Base-by-base conservation (phyloP, 2,329 filamentous ascomycete genomes). In the Colletotrichum sp. region DNA sequence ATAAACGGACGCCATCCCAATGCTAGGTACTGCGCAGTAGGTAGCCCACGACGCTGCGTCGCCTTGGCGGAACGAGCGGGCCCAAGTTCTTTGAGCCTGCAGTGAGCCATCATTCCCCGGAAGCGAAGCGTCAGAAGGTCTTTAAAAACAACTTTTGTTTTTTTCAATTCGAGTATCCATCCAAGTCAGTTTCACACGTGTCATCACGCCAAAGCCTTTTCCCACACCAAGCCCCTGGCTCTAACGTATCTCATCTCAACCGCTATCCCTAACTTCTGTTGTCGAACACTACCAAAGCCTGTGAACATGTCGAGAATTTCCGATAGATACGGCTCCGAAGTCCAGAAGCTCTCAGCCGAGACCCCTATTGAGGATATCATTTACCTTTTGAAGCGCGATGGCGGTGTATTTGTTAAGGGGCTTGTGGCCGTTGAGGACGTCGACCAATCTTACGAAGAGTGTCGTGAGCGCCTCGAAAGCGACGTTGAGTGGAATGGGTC, bases 401-500 rank as follows among this genome's bases (percentile, higher is more conserved):
- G 72, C 5, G 72, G 72, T 32, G 72, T 75, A 8, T 72, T 75
- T n/a, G 34, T 75, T 39, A 62, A 63, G 16, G 36, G n/a, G 5
- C 52, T 75, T 7, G 30, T 75, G 6, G 26, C 22, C 24, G 68
- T 67, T 13, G 60, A 36, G 36, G 62, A 72, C 24, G 68, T 75
- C 8, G 73, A 72, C n/a, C 26, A 65, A 32, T 44, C 70, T 22
- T 63, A 57, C 8, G 70, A 68, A n/a, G 69, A 73, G 32, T 72
- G 69, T 16, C 69, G 73, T 24, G 63, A 75, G 32, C 69, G 70
- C 39, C 68, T 75, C 4, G 63, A 75, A 10, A 75, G 39, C 28
- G 73, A 75, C 24, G 70, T 65, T 5, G 73, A 75, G 39, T 75
- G 73, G 69, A 72, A 68, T n/a, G 73, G 73, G 10, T 57, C 68